Conservation (phyloP, 163 green algal species). For the Chloromonas sp. region DNA sequence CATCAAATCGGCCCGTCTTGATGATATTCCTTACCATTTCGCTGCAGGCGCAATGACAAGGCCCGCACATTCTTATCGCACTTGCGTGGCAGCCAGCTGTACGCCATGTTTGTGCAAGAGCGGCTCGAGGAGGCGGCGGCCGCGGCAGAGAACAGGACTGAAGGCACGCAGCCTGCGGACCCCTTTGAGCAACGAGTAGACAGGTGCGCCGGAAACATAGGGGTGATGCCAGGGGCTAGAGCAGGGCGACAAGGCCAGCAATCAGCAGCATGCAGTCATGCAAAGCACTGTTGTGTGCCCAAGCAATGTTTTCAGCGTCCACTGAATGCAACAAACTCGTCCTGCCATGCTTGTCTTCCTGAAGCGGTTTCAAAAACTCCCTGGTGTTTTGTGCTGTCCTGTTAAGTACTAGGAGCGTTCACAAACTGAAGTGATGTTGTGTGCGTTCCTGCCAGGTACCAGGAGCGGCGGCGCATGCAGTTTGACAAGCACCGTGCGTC, state of each 20-base stretch:
- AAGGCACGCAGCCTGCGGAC: constrained; percentile 4
- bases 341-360: too few species aligned
- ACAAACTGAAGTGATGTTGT: too few species aligned
- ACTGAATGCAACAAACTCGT: too few species aligned
- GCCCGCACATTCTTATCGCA: constrained; percentile 46
- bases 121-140: constrained; percentile 43
- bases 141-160: background rate
- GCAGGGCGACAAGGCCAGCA: background rate
- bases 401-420: too few species aligned
- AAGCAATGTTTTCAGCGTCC: background rate
- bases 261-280: background rate
- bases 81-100: constrained; percentile 72
- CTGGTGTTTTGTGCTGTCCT: too few species aligned
- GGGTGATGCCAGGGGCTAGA: background rate
- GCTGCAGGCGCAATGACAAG: constrained; percentile 35
- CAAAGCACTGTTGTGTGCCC: background rate
- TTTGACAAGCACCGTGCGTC: background rate
- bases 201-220: background rate
- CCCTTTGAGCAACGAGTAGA: constrained; percentile 34
- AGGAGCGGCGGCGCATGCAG: constrained; percentile 7
- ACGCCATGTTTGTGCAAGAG: constrained; percentile 70
- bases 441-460: constrained; percentile 6
- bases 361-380: too few species aligned
- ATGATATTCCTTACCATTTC: background rate
- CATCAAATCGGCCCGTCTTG: too few species aligned